Evolutionary conservation across 495 filamentous ascomycete genomes (phyloP), one percentile per base, ranked within the genome.

Genomic region (Penicillium antarcticum): DNA sequence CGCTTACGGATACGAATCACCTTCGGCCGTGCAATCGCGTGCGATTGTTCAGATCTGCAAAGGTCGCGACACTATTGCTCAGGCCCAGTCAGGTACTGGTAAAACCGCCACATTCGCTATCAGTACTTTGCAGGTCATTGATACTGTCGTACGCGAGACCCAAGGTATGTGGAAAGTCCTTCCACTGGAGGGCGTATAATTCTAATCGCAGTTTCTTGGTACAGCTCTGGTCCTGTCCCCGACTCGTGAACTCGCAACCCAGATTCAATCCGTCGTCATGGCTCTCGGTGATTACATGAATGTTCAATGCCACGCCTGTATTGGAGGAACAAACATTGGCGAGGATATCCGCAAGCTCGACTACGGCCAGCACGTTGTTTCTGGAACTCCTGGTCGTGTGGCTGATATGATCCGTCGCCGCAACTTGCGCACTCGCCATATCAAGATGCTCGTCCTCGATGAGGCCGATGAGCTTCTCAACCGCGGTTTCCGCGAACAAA

Each of bases 261-360:
- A 99, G 70, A 99, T 99, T 59, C 94, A 97, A 67, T 95, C 90
- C 40, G 94, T 99, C 45, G 85, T 99, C 57, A 89, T 97, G 80
- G 94, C 92, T 13, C 85, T 99, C 24, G 94, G 94, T 43, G 94
- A 99, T 67, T 99, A 95, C 78, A 97, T 97, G 95, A 99, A 97
- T 65, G 88, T 97, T 2, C 89, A 99, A 71, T 97, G 95, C 73
- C 94, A 99, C 61, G 91, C 94, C 58, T 97, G 95, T 69, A 99
- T 99, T 72, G 94, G 94, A 56, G 94, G 94, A 26, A 99, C 94
- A 53, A 96, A 92, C 63, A 89, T 99, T 48, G 89, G 94, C 38
- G 92, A 97, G 55, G 94, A 99, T 70, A 97, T 97, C 60, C 87
- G 89, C 72, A 95, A 92, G 66, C 88, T 98, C 33, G 89, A 97